Base-by-base conservation (phyloP, 2,329 filamentous ascomycete species). In the Phoma sp. region DNA sequence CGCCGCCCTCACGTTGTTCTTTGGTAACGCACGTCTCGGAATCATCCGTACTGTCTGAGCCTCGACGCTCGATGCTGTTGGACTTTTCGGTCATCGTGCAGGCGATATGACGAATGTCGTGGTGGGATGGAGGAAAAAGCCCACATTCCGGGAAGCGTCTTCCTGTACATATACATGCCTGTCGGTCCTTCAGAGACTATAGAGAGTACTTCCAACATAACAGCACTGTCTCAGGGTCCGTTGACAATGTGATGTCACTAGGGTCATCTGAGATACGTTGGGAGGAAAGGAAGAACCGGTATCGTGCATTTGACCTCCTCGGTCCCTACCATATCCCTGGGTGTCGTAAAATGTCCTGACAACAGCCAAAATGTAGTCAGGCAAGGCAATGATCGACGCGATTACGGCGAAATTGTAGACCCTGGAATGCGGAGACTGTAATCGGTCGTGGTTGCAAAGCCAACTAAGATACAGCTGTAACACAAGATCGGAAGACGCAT, bases 11-110 rank as follows among this genome's bases (percentile, higher is more conserved):
- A 18, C 33, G 29, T 45, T 40, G 24, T 33, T 50, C 44, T 30
- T 61, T 61, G 64, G 43, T 14, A 27, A 48, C 13, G 61, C 67
- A 55, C 38, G 71, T 65, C 47, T 75, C 71, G 39, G 62, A 50
- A 33, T 61, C 57, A 3, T 36, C 52, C 35, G 43, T 58, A 46
- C 52, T 61, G n/a, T 60, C 47, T 27, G 60, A 52, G 39, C 47
- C 39, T 41, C 29, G 52, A 37, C 46, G 55, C 14, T 59, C 48
- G 32, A 54, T 10, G 37, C 13, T 49, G 48, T 35, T 52, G 41
- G 41, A 49, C 38, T 65, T 66, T 45, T 64, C 62, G 29, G 55
- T 30, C 57, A 61, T 65, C 32, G 43, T 52, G 47, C 43, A 52
- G 53, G 11, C 14, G 29, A 46, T 33, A 51, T 56, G 53, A 56